Base-by-base conservation (phyloP, 2,329 filamentous ascomycete genomes). In the Phyllosticta citriasiana region DNA sequence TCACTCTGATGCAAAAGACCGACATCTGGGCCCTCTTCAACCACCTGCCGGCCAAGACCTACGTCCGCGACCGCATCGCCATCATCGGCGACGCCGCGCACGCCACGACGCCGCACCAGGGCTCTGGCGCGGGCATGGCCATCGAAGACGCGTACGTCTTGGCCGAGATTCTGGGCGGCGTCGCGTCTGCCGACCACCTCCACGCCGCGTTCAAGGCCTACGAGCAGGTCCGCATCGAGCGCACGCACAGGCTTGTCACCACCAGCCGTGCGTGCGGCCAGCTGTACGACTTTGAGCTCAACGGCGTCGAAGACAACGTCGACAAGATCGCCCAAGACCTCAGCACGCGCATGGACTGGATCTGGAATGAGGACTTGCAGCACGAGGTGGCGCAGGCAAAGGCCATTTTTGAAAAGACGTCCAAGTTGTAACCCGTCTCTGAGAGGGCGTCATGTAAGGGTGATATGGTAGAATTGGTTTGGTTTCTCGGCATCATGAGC, bases 61-160 rank as follows among this genome's bases (percentile, higher is more conserved):
- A 77, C 65, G 70, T 66, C 55, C 68, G 69, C 54, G 65, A 66
- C 2, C 66, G 70, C 0, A 64, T 78, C 8, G 75, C 78, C 55
- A 65, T 84, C 1, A 73, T 82, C 0, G 83, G 82, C 5, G 82
- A 85, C 64, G 81, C 82, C 0, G 83, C 83, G 4, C 82, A 85
- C 64, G 81, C 82, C 0, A 72, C 75, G 0, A 79, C 78, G 0
- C 82, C 82, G 0, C 80, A 84, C 67, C 77, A 81, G 9, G 82
- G 82, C 2, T 77, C 81, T 0, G 82, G 82, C 5, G 82, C 82
- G 1, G 80, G 81, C 2, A 78, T 80, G 66, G 82, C 80, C 14
- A 76, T 84, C 60, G 82, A 84, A 67, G 82, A 84, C 63, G 77
- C 76, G 1, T 72, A 79, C 24, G 67, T 77, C 1, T 69, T 82